These are phyloP conservation scores for Rachicladosporium sp. DNA, from an alignment of 2,329 filamentous ascomycete genomes.

Conservation along the genomic window DNA sequence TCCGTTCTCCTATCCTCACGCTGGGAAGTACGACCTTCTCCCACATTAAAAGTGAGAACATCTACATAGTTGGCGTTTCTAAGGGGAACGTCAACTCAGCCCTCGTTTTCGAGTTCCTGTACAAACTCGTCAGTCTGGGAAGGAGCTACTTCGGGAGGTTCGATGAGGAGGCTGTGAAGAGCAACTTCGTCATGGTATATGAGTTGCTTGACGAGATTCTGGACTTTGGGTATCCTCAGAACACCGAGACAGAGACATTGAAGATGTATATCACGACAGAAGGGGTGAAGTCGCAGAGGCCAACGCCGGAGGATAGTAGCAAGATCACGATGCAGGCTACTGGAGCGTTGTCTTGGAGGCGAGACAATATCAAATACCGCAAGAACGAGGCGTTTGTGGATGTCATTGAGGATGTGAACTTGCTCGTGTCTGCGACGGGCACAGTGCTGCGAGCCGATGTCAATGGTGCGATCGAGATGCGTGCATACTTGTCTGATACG, in stretches of 20 bases:
- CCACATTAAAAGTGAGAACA: constrained; percentile 99
- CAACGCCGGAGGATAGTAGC: constrained; percentile 73
- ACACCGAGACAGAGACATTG: constrained; percentile 94
- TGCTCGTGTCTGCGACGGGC: constrained; percentile 96
- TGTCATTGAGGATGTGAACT: constrained; percentile 96
- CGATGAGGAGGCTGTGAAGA: constrained; percentile 98
- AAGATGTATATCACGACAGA: constrained; percentile 99
- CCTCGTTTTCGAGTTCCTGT: constrained; percentile 94
- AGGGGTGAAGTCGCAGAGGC: constrained; percentile 83
- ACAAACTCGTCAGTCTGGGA: constrained; percentile 77
- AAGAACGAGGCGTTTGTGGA: constrained; percentile 99
- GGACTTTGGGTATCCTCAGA: constrained; percentile 97
- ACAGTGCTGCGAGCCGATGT: constrained; percentile 92
- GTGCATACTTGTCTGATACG: constrained; percentile 88
- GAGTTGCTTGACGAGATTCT: constrained; percentile 96
- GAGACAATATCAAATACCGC: constrained; percentile 95
- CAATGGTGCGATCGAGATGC: constrained; percentile 96
- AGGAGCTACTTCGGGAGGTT: constrained; percentile 98
- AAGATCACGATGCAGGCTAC: constrained; percentile 99
- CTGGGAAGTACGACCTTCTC: constrained; percentile 96
- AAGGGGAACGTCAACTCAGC: constrained; percentile 99
- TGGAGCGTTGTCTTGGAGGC: constrained; percentile 89
- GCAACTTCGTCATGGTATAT: constrained; percentile 98
- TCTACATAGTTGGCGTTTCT: constrained; percentile 92
- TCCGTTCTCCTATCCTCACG: constrained; percentile 92